phyloP scores from a whole-genome alignment of 1,139 yeast genomes.

The Eremothecium cymbalariae region DNA sequence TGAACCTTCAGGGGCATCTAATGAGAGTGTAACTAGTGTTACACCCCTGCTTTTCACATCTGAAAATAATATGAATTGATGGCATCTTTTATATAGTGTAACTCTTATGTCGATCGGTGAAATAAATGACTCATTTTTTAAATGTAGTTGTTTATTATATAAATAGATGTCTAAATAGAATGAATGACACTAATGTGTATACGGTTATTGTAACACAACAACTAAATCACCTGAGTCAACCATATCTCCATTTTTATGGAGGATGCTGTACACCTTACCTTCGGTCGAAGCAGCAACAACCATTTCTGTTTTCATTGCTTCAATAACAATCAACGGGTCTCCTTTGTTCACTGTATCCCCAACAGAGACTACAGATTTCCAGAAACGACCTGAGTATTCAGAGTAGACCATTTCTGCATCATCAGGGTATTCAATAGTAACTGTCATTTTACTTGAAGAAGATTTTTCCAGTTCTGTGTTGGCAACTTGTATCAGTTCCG shows the following conservation, averaged over 20 bases:
- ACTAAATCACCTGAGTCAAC: conserved; percentile 94
- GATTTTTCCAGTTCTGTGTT: conserved; percentile 61
- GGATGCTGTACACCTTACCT: conserved; percentile 72
- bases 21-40: neutral
- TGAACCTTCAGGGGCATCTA: too few relatives aligned
- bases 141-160: too few relatives aligned
- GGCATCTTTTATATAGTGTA: neutral
- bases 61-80: neutral
- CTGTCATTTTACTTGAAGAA: conserved; percentile 37
- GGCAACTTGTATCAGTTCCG: conserved; percentile 70
- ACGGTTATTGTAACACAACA: conserved; percentile 46
- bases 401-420: conserved; percentile 80
- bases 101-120: too few relatives aligned
- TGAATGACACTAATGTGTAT: too few relatives aligned
- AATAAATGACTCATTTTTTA: too few relatives aligned
- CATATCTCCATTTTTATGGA: conserved; percentile 85
- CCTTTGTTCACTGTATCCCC: conserved; percentile 73
- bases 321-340: conserved; percentile 79
- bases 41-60: too few relatives aligned
- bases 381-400: conserved; percentile 91
- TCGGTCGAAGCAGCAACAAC: conserved; percentile 60
- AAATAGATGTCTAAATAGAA: too few relatives aligned
- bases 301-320: conserved; percentile 99
- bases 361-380: conserved; percentile 79
- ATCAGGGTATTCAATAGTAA: conserved; percentile 55